A percentile compares a stretch with the other conserved stretches of the same genome.
These are phyloP conservation scores for Zelopaecilomyces penicillatus DNA, from an alignment of 2,329 filamentous ascomycete genomes.

Conservation along the genomic window DNA sequence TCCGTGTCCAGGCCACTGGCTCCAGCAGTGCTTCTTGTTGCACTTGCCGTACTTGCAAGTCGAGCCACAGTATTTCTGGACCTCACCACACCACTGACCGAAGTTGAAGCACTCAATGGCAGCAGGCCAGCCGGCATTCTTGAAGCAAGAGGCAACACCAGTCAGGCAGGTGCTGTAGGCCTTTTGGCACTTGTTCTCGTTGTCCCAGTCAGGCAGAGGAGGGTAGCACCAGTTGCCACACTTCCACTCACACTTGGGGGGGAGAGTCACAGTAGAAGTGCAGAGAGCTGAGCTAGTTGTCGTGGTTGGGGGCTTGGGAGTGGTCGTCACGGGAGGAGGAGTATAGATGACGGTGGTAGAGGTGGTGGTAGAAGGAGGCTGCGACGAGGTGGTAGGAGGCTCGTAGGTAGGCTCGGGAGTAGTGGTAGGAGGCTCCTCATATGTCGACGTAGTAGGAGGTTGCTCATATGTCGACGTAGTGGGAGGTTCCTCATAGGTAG, in stretches of 20 bases:
- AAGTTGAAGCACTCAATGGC: conserved; percentile 43
- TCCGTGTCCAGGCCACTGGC: conserved; percentile 19
- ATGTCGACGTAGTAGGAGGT: conserved; percentile 5
- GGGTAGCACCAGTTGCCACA: conserved; percentile 46
- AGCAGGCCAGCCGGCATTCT: conserved; percentile 41
- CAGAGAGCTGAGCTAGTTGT: conserved; percentile 35
- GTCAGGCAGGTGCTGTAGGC: conserved; percentile 37
- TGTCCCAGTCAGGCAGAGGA: conserved; percentile 39
- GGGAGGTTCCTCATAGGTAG: not conserved
- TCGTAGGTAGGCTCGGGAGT: conserved; percentile 3
- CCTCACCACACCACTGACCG: conserved; percentile 38
- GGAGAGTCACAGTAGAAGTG: conserved; percentile 36
- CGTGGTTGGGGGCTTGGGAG: conserved; percentile 16
- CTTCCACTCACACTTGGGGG: conserved; percentile 44
- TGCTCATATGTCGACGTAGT: not conserved
- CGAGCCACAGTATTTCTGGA: conserved; percentile 35
- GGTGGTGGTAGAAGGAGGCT: conserved; percentile 1
- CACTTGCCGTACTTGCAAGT: conserved; percentile 28
- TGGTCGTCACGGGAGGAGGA: conserved; percentile 18
- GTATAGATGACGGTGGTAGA: conserved; percentile 15
- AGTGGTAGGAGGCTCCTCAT: conserved; percentile 1
- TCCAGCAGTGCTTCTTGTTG: conserved; percentile 36
- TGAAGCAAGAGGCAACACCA: conserved; percentile 43
- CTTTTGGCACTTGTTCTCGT: conserved; percentile 31
- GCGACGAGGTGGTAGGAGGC: not conserved